Percentiles rank a stretch among this genome's conserved stretches.
phyloP scores from a whole-genome alignment of 148 eudicot species.

The Arbutus unedo region DNA sequence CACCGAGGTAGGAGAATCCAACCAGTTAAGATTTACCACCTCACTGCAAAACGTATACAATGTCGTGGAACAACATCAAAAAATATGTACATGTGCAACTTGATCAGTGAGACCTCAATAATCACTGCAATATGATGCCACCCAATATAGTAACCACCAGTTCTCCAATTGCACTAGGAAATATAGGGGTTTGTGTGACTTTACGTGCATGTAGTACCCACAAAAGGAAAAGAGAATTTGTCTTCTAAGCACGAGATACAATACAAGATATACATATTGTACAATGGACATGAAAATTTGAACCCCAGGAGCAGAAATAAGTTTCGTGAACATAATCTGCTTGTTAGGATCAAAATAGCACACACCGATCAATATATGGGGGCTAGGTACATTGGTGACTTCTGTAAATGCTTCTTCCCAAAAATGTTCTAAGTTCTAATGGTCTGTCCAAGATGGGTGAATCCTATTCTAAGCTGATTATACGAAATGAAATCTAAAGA shows the following conservation, averaged over 20 bases:
- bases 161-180: background rate
- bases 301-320: background rate
- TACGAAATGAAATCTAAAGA: background rate
- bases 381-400: background rate
- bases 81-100: background rate
- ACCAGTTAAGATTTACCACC: slow-evolving; percentile 52
- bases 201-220: background rate
- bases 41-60: slow-evolving; percentile 43
- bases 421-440: background rate
- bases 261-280: background rate
- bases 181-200: background rate
- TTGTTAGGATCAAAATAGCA: background rate
- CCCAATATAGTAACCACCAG: background rate
- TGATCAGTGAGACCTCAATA: background rate
- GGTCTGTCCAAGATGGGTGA: background rate
- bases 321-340: background rate
- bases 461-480: background rate
- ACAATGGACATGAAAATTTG: background rate
- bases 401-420: background rate
- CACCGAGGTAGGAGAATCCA: slow-evolving; percentile 72
- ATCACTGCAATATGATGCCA: background rate
- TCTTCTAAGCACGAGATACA: background rate
- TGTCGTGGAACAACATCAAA: background rate
- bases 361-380: background rate
- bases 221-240: background rate